These are phyloP conservation scores for Discostella stelligeroides DNA, from an alignment of 108 stramenopile species.

Conservation along the genomic window DNA sequence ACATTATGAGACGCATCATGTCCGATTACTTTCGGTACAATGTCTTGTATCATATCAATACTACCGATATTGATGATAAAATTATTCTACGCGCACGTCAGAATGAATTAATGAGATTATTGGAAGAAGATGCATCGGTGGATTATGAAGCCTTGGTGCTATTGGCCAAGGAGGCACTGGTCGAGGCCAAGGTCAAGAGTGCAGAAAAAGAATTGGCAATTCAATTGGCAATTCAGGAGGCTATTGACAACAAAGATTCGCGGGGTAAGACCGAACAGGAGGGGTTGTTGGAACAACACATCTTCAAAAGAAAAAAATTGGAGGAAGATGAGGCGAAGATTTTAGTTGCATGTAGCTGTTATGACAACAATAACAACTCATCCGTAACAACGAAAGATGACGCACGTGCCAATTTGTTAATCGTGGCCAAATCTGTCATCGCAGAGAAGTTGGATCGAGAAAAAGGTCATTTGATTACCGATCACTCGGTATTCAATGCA, in stretches of 20 bases:
- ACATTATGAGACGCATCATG: constrained; percentile 97
- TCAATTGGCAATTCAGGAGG: constrained; percentile 54
- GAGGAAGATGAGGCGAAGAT: constrained; percentile 50
- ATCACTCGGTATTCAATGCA: constrained; percentile 71
- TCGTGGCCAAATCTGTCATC: constrained; percentile 61
- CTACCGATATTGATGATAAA: constrained; percentile 99
- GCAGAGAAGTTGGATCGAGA: constrained; percentile 74
- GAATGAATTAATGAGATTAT: constrained; percentile 59
- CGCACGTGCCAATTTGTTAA: constrained; percentile 49
- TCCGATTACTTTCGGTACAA: constrained; percentile 95
- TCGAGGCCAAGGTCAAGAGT: constrained; percentile 53
- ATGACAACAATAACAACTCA: too few species aligned
- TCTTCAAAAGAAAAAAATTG: constrained; percentile 53
- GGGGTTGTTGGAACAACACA: constrained; percentile 58
- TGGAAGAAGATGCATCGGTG: constrained; percentile 41
- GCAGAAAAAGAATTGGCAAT: constrained; percentile 52
- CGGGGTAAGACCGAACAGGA: constrained; percentile 55
- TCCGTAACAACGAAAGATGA: constrained; percentile 24
- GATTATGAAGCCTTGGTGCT: constrained; percentile 37
- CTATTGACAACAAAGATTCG: constrained; percentile 53
- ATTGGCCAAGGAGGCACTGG: constrained; percentile 56
- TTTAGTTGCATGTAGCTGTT: constrained; percentile 31
- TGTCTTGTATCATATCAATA: constrained; percentile 87
- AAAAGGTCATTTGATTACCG: constrained; percentile 69
- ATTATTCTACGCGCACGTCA: constrained; percentile 91